Conservation (phyloP, 1,284 basidiomycete genomes). For the Melampsora larici-populina region DNA sequence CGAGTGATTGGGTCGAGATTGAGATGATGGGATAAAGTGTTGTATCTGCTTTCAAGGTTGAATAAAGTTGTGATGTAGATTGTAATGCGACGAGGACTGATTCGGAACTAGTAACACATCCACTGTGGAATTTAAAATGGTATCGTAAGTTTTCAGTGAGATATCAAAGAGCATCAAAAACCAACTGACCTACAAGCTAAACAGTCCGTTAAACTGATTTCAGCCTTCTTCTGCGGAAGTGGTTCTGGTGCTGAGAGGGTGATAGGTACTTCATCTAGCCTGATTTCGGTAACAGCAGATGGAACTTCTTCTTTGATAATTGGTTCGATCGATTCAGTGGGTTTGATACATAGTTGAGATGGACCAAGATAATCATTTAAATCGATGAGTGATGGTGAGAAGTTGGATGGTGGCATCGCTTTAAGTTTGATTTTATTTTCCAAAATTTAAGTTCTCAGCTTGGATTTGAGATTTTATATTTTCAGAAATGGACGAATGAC, state of each 20-base stretch:
- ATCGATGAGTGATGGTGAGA: conserved; percentile 64
- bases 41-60: conserved; percentile 58
- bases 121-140: conserved; percentile 9
- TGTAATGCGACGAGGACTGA: conserved; percentile 53
- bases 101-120: conserved; percentile 53
- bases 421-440: neutral
- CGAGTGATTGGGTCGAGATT: conserved; percentile 85
- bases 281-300: conserved; percentile 72
- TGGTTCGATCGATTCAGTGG: conserved; percentile 66
- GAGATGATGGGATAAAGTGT: conserved; percentile 70
- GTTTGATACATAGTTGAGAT: conserved; percentile 96
- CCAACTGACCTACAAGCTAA: conserved; percentile 59
- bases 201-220: conserved; percentile 54
- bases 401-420: neutral
- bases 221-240: conserved; percentile 51
- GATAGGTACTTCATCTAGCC: conserved; percentile 63
- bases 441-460: no score
- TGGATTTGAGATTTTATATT: no score
- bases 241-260: neutral
- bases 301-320: conserved; percentile 51
- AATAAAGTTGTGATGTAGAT: conserved; percentile 49
- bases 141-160: neutral
- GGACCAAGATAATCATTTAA: conserved; percentile 98
- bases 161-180: conserved; percentile 46
- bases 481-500: no score